These are phyloP conservation scores for Bryopsis sp. DNA, from an alignment of 139 green algal species.

Conservation along the genomic window DNA sequence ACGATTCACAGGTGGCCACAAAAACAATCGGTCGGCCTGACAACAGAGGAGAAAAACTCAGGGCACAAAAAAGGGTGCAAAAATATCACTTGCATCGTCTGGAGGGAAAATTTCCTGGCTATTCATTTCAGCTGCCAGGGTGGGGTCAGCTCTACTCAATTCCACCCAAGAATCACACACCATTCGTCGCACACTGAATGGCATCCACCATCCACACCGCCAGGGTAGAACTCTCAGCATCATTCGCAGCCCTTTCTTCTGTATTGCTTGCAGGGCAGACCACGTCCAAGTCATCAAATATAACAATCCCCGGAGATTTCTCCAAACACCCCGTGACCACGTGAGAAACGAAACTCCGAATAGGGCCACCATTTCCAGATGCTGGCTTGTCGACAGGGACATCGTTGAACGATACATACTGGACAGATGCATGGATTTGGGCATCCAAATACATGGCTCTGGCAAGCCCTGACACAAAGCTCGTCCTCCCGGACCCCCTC, in stretches of 20 bases:
- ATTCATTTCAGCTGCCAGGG: too few relatives aligned
- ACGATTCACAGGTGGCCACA: not conserved
- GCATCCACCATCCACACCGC: not conserved
- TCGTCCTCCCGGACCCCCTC: constrained; percentile 1
- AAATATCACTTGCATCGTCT: too few relatives aligned
- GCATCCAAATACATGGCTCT: not conserved
- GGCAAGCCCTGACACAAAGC: not conserved
- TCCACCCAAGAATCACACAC: too few relatives aligned
- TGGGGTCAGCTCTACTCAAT: too few relatives aligned
- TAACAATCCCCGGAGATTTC: not conserved
- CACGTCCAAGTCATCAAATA: constrained; percentile 12
- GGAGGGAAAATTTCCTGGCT: too few relatives aligned
- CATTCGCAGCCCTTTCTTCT: not conserved
- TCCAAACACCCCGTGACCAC: too few relatives aligned
- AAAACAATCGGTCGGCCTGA: constrained; percentile 1
- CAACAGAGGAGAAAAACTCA: too few relatives aligned
- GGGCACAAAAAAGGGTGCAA: too few relatives aligned
- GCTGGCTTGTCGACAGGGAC: not conserved
- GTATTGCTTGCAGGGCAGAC: not conserved
- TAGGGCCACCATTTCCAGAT: not conserved
- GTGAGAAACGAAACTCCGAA: not conserved
- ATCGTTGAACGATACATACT: not conserved
- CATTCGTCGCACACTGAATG: not conserved
- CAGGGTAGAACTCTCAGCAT: not conserved
- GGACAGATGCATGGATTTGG: not conserved